phyloP scores from a whole-genome alignment of 2,329 filamentous ascomycete genomes.

The Aspergillus versicolor region DNA sequence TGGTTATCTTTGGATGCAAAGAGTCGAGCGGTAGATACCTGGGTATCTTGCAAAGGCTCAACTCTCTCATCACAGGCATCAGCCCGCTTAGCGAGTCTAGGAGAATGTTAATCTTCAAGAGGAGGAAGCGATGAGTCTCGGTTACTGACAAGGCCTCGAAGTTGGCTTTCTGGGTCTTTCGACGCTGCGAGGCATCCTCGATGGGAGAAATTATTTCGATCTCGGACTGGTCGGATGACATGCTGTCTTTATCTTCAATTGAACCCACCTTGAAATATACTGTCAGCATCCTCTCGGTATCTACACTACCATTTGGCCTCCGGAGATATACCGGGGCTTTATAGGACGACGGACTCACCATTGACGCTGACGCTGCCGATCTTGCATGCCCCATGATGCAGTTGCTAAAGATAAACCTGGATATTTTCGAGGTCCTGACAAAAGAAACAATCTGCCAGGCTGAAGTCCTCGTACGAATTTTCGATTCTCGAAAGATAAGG shows the following conservation, averaged over 20 bases:
- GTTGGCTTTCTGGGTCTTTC: slow-evolving; percentile 50
- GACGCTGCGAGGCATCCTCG: slow-evolving; percentile 43
- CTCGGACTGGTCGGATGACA: slow-evolving; percentile 29
- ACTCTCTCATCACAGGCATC: slow-evolving; percentile 40
- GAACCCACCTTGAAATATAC: neutral
- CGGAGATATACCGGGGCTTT: neutral
- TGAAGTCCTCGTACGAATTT: neutral
- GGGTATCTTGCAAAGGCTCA: slow-evolving; percentile 40
- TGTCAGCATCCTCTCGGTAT: neutral
- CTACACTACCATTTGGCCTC: neutral
- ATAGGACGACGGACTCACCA: neutral
- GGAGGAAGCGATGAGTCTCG: neutral
- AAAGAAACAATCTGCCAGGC: neutral
- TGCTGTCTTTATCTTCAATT: slow-evolving; percentile 8
- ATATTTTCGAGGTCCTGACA: neutral
- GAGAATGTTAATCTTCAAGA: slow-evolving; percentile 7
- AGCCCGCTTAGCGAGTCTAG: slow-evolving; percentile 43
- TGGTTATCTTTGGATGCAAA: slow-evolving; percentile 53
- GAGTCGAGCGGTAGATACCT: slow-evolving; percentile 55
- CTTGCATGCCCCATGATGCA: neutral
- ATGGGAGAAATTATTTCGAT: slow-evolving; percentile 21
- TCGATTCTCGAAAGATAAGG: neutral
- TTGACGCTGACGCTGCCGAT: neutral
- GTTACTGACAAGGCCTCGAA: slow-evolving; percentile 49
- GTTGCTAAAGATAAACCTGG: neutral